phyloP scores from a whole-genome alignment of 129 eudicot species.

The Scalesia atractyloides region DNA sequence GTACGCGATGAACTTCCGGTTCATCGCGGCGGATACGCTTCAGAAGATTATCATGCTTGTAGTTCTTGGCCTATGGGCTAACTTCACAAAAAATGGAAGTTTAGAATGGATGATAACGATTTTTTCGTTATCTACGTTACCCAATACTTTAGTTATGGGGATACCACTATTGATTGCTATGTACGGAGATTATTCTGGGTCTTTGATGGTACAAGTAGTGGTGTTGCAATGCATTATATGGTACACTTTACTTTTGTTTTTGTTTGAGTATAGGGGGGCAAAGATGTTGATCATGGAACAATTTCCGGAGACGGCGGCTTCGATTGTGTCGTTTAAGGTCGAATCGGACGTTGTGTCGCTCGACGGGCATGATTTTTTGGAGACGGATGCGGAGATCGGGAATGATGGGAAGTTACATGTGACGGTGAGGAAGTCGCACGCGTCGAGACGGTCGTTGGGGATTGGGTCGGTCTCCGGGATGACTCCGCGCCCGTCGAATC shows the following conservation, averaged over 20 bases:
- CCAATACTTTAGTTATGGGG: slow-evolving; percentile 90
- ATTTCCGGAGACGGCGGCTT: slow-evolving; percentile 82
- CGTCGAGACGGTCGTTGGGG: slow-evolving; percentile 70
- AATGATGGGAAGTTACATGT: slow-evolving; percentile 89
- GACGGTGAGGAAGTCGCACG: slow-evolving; percentile 79
- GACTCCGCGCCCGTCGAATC: slow-evolving; percentile 90
- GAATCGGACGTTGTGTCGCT: slow-evolving; percentile 90
- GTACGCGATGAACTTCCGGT: slow-evolving; percentile 71
- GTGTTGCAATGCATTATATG: slow-evolving; percentile 87
- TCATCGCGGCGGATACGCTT: slow-evolving; percentile 85
- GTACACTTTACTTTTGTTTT: slow-evolving; percentile 71
- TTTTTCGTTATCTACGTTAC: slow-evolving; percentile 69
- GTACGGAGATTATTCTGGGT: slow-evolving; percentile 74
- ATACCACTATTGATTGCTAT: slow-evolving; percentile 80
- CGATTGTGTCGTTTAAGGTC: slow-evolving; percentile 82
- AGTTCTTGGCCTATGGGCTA: slow-evolving; percentile 59
- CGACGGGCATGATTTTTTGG: slow-evolving; percentile 87
- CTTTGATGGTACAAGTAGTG: slow-evolving; percentile 83
- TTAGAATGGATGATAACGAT: slow-evolving; percentile 85
- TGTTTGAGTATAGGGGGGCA: slow-evolving; percentile 87
- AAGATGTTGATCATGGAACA: slow-evolving; percentile 88
- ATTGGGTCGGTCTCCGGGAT: slow-evolving; percentile 42
- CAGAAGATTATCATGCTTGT: slow-evolving; percentile 72
- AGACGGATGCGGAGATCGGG: slow-evolving; percentile 84
- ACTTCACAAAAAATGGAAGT: slow-evolving; percentile 62